Evolutionary conservation across 192 early-diverging fungal species (phyloP).

Genomic region (Obelidium mucronatum): DNA sequence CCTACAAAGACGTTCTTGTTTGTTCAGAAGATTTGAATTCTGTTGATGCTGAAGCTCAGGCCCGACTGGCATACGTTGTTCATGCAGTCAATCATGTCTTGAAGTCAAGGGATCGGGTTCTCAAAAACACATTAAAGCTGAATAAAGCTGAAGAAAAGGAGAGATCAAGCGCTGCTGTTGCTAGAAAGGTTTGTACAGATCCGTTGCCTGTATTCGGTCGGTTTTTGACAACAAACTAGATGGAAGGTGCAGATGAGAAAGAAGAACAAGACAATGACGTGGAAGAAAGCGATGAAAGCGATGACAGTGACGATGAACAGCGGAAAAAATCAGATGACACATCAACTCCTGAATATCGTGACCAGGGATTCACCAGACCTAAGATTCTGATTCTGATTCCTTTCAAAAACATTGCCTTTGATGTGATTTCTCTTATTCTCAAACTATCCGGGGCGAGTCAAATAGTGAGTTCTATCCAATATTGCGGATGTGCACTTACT

Average conservation of each 20-base stretch:
- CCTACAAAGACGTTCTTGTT: not conserved
- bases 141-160: not conserved
- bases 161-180: not conserved
- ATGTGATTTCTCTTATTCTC: conserved; percentile 79
- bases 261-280: not conserved
- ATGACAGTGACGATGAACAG: conserved; percentile 7
- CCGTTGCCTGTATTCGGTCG: too few species aligned
- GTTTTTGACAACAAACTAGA: too few species aligned
- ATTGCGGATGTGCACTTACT: not conserved
- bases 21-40: not conserved
- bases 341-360: conserved; percentile 73
- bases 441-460: conserved; percentile 81
- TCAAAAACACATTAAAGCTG: conserved; percentile 79
- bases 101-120: conserved; percentile 77
- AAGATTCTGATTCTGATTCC: conserved; percentile 91
- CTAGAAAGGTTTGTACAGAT: not conserved
- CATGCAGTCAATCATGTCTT: conserved; percentile 93
- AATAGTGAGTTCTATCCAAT: conserved; percentile 50
- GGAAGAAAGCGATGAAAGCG: not conserved
- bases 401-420: conserved; percentile 82
- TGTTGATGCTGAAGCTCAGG: not conserved
- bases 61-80: conserved; percentile 66
- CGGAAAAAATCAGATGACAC: conserved; percentile 58
- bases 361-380: conserved; percentile 96
- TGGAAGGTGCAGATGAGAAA: not conserved